Evolutionary conservation across 1,284 basidiomycete species (phyloP), one percentile per base, ranked within the genome.

Genomic region (Ceratobasidium sp.): DNA sequence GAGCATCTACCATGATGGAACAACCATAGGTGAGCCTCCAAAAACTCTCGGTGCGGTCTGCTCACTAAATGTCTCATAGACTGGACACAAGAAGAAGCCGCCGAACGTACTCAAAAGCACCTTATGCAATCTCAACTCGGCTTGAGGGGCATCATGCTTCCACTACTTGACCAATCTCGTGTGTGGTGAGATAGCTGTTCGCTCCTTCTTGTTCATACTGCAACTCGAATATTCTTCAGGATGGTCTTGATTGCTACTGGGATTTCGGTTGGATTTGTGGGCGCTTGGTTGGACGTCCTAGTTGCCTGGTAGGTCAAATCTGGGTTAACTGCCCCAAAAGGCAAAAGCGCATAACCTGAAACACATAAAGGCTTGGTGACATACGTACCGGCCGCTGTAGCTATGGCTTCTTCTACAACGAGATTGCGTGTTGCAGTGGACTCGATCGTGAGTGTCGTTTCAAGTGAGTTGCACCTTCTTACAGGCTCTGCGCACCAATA

Each of bases 381-480:
- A 78, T 93, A 41, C 83, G 89, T 18, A 87, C 89, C 78, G 91
- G 91, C 14, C 84, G 86, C 18, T 93, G 91, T 77, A 80, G 84
- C 12, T 88, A 88, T 75, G 89, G 88, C 4, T 88, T 92, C 81
- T 88, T 91, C 80, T 90, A 91, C 79, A 91, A 90, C 76, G 86
- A 89, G 77, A 86, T 88, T 36, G 82, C 87, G 18, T 93, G 91
- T 76, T 92, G 91, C 80, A 87, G 86, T 74, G 90, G 89, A n/a
- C 78, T 92, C 45, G 88, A 90, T 77, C 84, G 91, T 92, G 77
- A 76, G 89, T 85, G 82, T 21, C 28, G 30, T 69, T 3, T 67
- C 16, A 43, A 59, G 67, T 62, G 43, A 48, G 73, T 26, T 71
- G 30, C 45, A 23, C 39, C 26, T 45, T 18, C 28, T 14, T 0